Conservation (phyloP, 78 protist genomes). For the Corallochytrium limacisporum region DNA sequence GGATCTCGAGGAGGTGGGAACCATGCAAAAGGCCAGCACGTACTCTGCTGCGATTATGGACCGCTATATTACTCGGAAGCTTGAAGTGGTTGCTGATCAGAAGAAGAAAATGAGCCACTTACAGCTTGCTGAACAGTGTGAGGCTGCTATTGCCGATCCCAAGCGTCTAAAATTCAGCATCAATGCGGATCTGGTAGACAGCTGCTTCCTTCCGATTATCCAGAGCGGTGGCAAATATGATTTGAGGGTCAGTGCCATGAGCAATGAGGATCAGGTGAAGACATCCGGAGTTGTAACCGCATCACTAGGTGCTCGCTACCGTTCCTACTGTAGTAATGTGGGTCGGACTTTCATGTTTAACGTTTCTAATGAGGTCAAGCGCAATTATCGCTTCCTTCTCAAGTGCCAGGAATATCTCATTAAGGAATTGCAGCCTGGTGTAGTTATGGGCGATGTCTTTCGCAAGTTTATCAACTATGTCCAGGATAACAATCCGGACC, state of each 20-base stretch:
- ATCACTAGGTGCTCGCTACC: slow-evolving; percentile 56
- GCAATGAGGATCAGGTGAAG: neutral
- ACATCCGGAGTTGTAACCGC: slow-evolving; percentile 29
- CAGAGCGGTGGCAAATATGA: slow-evolving; percentile 2
- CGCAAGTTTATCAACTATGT: neutral
- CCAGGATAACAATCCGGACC: slow-evolving; percentile 5
- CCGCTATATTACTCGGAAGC: too few species aligned
- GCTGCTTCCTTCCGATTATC: slow-evolving; percentile 6
- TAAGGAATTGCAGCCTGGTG: neutral
- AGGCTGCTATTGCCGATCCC: too few species aligned
- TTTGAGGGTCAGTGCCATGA: neutral
- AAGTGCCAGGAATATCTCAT: neutral
- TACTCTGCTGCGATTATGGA: too few species aligned
- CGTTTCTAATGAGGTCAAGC: slow-evolving; percentile 22
- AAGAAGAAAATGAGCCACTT: too few species aligned
- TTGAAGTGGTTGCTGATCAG: too few species aligned
- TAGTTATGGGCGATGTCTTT: neutral
- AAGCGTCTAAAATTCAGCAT: too few species aligned
- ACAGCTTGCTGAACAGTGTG: too few species aligned
- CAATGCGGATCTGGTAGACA: neutral
- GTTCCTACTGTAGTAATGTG: slow-evolving; percentile 45
- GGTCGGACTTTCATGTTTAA: slow-evolving; percentile 68
- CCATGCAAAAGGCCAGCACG: too few species aligned
- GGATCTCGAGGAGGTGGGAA: too few species aligned
- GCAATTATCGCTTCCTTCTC: neutral